A percentile compares a stretch with the other conserved stretches of the same genome.
phyloP scores from a whole-genome alignment of 2,329 filamentous ascomycete species.

The Beauveria rudraprayagi region DNA sequence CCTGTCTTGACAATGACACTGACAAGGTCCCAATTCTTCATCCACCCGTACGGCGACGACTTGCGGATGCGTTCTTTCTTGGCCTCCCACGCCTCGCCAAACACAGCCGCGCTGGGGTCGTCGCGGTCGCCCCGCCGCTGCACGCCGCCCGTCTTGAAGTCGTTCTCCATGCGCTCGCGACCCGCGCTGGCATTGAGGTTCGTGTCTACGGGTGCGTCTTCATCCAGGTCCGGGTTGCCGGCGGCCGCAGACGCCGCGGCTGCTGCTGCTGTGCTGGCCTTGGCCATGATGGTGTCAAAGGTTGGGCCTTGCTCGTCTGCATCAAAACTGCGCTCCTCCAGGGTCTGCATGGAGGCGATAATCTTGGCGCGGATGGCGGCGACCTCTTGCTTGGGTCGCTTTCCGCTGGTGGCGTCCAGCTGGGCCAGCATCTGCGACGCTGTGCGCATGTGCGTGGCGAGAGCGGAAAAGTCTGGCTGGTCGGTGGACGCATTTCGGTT shows the following conservation, averaged over 20 bases:
- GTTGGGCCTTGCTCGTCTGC: slow-evolving; percentile 65
- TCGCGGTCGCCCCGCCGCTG: slow-evolving; percentile 75
- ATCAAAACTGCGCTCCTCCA: slow-evolving; percentile 80
- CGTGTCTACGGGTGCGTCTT: slow-evolving; percentile 42
- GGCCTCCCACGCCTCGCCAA: slow-evolving; percentile 77
- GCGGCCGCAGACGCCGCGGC: slow-evolving; percentile 29
- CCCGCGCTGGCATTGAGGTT: slow-evolving; percentile 62
- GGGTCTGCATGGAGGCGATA: slow-evolving; percentile 81
- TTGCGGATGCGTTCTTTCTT: slow-evolving; percentile 80
- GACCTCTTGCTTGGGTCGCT: slow-evolving; percentile 71
- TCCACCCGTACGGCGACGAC: slow-evolving; percentile 78
- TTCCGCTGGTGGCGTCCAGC: slow-evolving; percentile 70
- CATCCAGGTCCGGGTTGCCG: slow-evolving; percentile 44
- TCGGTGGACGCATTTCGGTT: slow-evolving; percentile 50
- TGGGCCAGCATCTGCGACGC: slow-evolving; percentile 83
- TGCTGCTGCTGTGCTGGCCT: slow-evolving; percentile 48
- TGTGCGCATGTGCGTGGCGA: slow-evolving; percentile 81
- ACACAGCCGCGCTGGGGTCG: slow-evolving; percentile 77
- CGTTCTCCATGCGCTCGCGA: slow-evolving; percentile 80
- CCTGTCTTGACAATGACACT: slow-evolving; percentile 86
- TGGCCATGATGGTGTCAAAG: slow-evolving; percentile 76
- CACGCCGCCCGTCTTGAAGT: slow-evolving; percentile 77
- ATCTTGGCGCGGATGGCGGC: slow-evolving; percentile 79
- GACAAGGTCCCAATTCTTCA: slow-evolving; percentile 83
- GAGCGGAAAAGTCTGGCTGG: slow-evolving; percentile 71